Percentiles rank a stretch among this genome's conserved stretches.
Conservation (phyloP, 441 rosid species). For the Pelargonium myrrhifolium region DNA sequence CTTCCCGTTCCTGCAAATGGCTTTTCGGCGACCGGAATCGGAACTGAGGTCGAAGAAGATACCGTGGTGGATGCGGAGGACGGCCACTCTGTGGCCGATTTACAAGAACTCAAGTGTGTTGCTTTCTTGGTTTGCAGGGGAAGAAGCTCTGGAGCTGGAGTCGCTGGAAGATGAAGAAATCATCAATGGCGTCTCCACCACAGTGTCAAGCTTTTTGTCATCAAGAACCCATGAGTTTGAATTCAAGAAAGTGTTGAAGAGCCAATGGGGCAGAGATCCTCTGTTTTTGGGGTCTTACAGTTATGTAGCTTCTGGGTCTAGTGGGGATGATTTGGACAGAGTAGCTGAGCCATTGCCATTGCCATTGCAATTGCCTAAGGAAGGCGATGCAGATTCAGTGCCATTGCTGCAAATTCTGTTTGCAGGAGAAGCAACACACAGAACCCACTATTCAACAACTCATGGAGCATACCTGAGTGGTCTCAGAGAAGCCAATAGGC, state of each 20-base stretch:
- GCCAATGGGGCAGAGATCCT: slow-evolving; percentile 85
- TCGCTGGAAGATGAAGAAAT: slow-evolving; percentile 62
- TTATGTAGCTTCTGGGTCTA: slow-evolving; percentile 75
- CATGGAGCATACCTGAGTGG: slow-evolving; percentile 98
- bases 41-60: slow-evolving; percentile 45
- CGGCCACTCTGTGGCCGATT: slow-evolving; percentile 71
- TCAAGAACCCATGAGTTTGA: slow-evolving; percentile 11
- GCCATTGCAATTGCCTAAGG: background rate
- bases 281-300: slow-evolving; percentile 85
- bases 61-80: slow-evolving; percentile 94
- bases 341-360: slow-evolving; percentile 84
- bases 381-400: too few species aligned
- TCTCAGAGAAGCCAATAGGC: slow-evolving; percentile 92
- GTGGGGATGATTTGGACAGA: slow-evolving; percentile 74
- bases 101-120: slow-evolving; percentile 60
- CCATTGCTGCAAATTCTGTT: slow-evolving; percentile 60
- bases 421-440: slow-evolving; percentile 98
- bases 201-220: slow-evolving; percentile 43
- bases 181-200: slow-evolving; percentile 49
- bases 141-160: slow-evolving; percentile 86
- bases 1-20: slow-evolving; percentile 72
- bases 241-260: slow-evolving; percentile 53
- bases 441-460: slow-evolving; percentile 92
- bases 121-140: slow-evolving; percentile 89
- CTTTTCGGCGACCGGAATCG: slow-evolving; percentile 49